Percentiles rank a stretch among this genome's conserved stretches.
These are phyloP conservation scores for Nasturtium officinale DNA, from an alignment of 345 rosid genomes.

Conservation along the genomic window DNA sequence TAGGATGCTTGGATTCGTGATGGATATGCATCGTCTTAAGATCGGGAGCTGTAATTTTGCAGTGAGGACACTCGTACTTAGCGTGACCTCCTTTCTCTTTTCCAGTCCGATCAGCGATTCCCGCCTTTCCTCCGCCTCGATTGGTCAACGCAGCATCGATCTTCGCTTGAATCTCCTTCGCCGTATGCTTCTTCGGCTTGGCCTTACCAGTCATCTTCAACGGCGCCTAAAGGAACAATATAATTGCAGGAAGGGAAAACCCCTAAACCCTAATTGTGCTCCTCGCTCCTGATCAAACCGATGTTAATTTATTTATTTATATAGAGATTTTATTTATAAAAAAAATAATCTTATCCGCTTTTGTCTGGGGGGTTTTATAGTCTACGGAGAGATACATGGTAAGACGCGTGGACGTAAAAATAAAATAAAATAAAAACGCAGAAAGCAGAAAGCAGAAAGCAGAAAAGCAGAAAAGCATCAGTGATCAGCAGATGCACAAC, in stretches of 20 bases:
- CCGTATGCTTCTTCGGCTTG: slow-evolving; percentile 99
- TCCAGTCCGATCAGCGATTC: slow-evolving; percentile 67
- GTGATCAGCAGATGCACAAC: slow-evolving; percentile 26
- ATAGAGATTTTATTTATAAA: not conserved
- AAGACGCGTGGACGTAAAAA: not conserved
- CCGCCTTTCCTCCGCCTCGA: slow-evolving; percentile 96
- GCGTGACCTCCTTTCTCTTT: slow-evolving; percentile 90
- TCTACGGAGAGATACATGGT: slow-evolving; percentile 29
- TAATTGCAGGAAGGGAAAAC: slow-evolving; percentile 25
- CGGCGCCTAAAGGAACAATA: slow-evolving; percentile 13
- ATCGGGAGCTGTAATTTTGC: slow-evolving; percentile 79
- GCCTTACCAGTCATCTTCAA: slow-evolving; percentile 86
- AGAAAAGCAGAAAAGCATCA: slow-evolving; percentile 17
- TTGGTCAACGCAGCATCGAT: slow-evolving; percentile 87
- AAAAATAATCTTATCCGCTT: slow-evolving; percentile 19
- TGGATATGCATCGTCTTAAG: slow-evolving; percentile 90
- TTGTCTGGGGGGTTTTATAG: not conserved
- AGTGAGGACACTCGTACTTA: slow-evolving; percentile 82
- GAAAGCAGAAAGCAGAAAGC: slow-evolving; percentile 12
- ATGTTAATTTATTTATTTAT: slow-evolving; percentile 8
- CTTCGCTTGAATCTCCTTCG: slow-evolving; percentile 89
- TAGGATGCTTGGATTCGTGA: slow-evolving; percentile 87
- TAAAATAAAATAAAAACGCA: slow-evolving; percentile 27
- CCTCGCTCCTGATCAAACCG: slow-evolving; percentile 14
- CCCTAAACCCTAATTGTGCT: slow-evolving; percentile 32